Base-by-base conservation (phyloP, 2,329 filamentous ascomycete species). In the Orbilia blumenaviensis region DNA sequence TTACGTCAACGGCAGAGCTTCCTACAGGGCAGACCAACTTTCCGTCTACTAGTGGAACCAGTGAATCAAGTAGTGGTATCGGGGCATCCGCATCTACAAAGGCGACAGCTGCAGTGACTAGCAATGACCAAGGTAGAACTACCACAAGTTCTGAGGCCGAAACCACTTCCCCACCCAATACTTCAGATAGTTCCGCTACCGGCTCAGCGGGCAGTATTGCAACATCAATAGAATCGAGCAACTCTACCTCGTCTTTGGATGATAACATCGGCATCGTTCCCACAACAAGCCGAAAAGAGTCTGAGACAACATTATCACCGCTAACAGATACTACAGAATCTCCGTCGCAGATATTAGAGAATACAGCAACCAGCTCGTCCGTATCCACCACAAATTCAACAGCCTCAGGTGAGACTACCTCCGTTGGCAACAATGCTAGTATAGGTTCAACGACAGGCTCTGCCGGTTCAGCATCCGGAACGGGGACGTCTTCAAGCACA, bases 221-320 rank as follows among this genome's bases (percentile, higher is more conserved):
- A 10, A 21, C 1, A 1, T 36, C 50, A 36, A 38, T 32, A 9
- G 2, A 10, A 2, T 12, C 36, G 4, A 61, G 56, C 21, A 21
- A 44, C 18, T 12, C 36, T 27, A 61, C 12, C 25, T 32, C 56
- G 12, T 25, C 56, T 2, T 5, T 42, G 10, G 41, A 23, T 14
- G 50, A 67, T 16, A 60, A 67, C 23, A n/a, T 50, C 14, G 38
- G 52, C 2, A 38, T 67, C 18, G 38, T 58, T 23, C 48, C 63
- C n/a, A 34, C 27, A 18, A 36, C 50, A 10, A 34, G 48, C 7
- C 48, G 21, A n/a, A 34, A 14, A 1, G 27, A 34, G 18, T 32
- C n/a, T 9, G 44, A 29, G 3, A 14, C 10, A 9, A 1, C 6
- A 34, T 34, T 27, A 18, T 3, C 48, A 34, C n/a, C 14, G 3